phyloP scores from a whole-genome alignment of 768 basidiomycete genomes.

The Lactarius evosmus region DNA sequence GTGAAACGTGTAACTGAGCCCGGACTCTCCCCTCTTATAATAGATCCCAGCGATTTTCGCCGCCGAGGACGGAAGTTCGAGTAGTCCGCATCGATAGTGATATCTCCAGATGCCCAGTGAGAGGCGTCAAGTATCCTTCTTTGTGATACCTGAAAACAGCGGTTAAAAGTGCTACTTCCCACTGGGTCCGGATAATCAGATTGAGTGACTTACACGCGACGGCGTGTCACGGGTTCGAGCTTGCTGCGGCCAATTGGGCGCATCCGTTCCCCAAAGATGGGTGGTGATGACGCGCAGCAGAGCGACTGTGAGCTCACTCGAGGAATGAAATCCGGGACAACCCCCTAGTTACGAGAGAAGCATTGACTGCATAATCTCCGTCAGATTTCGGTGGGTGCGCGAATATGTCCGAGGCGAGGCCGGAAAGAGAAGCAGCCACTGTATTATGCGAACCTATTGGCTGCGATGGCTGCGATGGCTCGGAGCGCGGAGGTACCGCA shows the following conservation, averaged over 20 bases:
- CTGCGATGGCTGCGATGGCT: neutral
- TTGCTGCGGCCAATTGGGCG: neutral
- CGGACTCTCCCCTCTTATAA: neutral
- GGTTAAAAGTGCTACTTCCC: neutral
- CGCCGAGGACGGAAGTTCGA: neutral
- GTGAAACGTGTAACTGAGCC: neutral
- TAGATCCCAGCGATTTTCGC: neutral
- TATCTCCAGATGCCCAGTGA: neutral
- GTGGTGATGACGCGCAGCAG: neutral
- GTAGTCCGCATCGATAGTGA: neutral
- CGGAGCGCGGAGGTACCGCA: neutral
- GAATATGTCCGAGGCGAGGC: slow-evolving; percentile 1
- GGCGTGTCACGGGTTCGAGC: neutral
- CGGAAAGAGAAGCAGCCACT: neutral
- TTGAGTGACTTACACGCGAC: neutral
- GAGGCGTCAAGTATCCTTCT: neutral
- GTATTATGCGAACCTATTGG: neutral
- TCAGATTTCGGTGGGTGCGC: neutral
- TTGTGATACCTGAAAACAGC: neutral
- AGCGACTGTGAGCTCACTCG: neutral
- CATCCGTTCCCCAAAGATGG: neutral
- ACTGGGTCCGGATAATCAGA: neutral
- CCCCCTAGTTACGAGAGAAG: neutral
- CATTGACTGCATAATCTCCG: neutral
- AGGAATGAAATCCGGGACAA: neutral